A percentile compares a stretch with the other conserved stretches of the same genome.
Evolutionary conservation across 805 yeast genomes (phyloP).

Genomic region (Hermanozyma aechmeae): DNA sequence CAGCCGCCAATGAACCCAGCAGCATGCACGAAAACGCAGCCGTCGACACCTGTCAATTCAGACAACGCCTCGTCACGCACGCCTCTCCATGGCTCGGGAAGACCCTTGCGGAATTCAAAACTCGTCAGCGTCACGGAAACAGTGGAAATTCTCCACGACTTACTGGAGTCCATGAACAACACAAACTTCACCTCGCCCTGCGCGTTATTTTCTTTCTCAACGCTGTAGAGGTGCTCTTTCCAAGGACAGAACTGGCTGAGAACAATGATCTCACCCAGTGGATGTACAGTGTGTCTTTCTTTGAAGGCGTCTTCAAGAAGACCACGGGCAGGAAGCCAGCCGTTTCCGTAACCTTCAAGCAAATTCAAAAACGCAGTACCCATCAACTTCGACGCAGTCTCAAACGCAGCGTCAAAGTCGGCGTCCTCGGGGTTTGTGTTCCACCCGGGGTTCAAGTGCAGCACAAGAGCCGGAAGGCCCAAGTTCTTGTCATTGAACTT

Average conservation of each 20-base stretch:
- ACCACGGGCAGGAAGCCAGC: slow-evolving; percentile 87
- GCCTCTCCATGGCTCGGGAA: slow-evolving; percentile 95
- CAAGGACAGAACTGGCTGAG: slow-evolving; percentile 81
- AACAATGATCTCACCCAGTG: slow-evolving; percentile 64
- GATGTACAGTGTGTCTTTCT: slow-evolving; percentile 49
- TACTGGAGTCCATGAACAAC: slow-evolving; percentile 65
- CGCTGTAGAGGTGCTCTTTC: slow-evolving; percentile 81
- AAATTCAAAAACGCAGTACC: slow-evolving; percentile 68
- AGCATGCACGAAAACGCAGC: slow-evolving; percentile 89
- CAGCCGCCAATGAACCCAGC: slow-evolving; percentile 98
- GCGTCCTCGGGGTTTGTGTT: slow-evolving; percentile 57
- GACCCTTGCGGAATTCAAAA: slow-evolving; percentile 76
- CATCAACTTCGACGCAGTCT: slow-evolving; percentile 69
- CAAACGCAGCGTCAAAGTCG: slow-evolving; percentile 57
- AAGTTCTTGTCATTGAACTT: slow-evolving; percentile 66
- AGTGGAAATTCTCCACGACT: slow-evolving; percentile 81
- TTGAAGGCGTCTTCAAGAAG: slow-evolving; percentile 66
- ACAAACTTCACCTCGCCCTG: slow-evolving; percentile 62
- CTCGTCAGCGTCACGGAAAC: slow-evolving; percentile 75
- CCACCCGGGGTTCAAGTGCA: slow-evolving; percentile 83
- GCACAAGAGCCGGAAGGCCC: slow-evolving; percentile 68
- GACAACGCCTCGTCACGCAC: slow-evolving; percentile 79
- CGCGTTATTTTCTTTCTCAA: slow-evolving; percentile 54
- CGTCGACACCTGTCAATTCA: slow-evolving; percentile 68
- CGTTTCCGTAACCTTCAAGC: slow-evolving; percentile 62